Conservation (phyloP, 1,284 basidiomycete species). For the Tremellales sp. region DNA sequence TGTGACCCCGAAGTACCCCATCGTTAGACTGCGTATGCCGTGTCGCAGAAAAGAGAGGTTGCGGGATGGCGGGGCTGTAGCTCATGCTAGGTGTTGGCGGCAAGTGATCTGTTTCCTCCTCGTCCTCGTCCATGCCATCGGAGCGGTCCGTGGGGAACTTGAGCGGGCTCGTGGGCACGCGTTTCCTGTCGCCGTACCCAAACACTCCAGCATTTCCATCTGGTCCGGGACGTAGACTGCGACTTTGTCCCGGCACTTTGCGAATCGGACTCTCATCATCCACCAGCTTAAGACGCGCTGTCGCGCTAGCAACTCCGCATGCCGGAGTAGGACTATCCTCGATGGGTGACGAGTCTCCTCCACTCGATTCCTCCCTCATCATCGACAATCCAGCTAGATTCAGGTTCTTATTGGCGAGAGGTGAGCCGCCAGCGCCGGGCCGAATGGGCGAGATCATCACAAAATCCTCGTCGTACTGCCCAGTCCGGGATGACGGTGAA, state of each 20-base stretch:
- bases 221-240: constrained; percentile 24
- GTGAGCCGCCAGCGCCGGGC: constrained; percentile 1
- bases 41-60: constrained; percentile 35
- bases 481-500: constrained; percentile 25
- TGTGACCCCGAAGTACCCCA: constrained; percentile 14
- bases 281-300: constrained; percentile 34
- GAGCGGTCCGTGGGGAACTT: constrained; percentile 21
- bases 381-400: background rate
- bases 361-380: background rate
- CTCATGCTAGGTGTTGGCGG: constrained; percentile 18
- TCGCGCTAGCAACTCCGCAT: constrained; percentile 38
- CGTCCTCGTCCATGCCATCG: constrained; percentile 10
- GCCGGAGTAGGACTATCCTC: constrained; percentile 41
- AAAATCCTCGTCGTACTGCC: constrained; percentile 42
- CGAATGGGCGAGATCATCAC: constrained; percentile 42
- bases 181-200: constrained; percentile 8
- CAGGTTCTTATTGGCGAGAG: background rate
- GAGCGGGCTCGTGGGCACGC: constrained; percentile 18
- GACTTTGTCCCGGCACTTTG: constrained; percentile 39
- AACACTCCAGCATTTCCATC: constrained; percentile 9
- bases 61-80: constrained; percentile 21
- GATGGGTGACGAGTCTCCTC: constrained; percentile 20
- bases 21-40: too few species aligned
- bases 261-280: constrained; percentile 43
- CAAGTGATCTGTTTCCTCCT: constrained; percentile 18